Conservation (phyloP, 805 yeast genomes). For the Cyberlindnera sargentensis region DNA sequence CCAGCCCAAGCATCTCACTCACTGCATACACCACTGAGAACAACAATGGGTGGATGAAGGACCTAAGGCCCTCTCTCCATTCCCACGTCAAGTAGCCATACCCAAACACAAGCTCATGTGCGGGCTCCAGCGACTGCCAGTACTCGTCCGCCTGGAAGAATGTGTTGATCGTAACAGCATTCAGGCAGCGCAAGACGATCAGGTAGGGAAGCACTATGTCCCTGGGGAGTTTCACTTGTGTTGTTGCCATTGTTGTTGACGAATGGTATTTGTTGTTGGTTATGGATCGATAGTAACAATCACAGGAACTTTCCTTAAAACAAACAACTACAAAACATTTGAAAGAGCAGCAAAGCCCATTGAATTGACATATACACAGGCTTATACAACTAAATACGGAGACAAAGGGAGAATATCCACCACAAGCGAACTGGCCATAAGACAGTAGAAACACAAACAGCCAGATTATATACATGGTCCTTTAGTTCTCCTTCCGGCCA, state of each 20-base stretch:
- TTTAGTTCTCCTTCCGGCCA: conserved; percentile 25
- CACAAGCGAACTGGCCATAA: conserved; percentile 26
- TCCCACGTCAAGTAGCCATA: conserved; percentile 93
- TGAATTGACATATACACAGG: too few relatives aligned
- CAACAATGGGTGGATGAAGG: conserved; percentile 72
- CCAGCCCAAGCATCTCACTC: conserved; percentile 26
- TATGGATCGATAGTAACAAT: too few relatives aligned
- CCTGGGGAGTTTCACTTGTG: conserved; percentile 10
- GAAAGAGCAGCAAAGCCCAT: too few relatives aligned
- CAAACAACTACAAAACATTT: too few relatives aligned
- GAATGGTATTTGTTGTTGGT: too few relatives aligned
- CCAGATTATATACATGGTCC: conserved; percentile 22
- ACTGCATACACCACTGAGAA: conserved; percentile 43
- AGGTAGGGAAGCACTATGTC: conserved; percentile 24
- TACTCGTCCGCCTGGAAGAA: conserved; percentile 96
- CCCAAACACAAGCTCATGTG: conserved; percentile 66
- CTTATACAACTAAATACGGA: neutral
- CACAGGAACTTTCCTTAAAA: too few relatives aligned
- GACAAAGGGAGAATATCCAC: conserved; percentile 13
- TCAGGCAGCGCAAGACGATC: conserved; percentile 43
- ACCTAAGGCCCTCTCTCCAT: conserved; percentile 71
- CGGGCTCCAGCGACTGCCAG: conserved; percentile 91
- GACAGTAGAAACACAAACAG: conserved; percentile 9
- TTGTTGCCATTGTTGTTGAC: neutral
- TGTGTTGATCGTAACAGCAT: conserved; percentile 58